Conservation (phyloP, 345 rosid species). For the Capsella bursapastoris region DNA sequence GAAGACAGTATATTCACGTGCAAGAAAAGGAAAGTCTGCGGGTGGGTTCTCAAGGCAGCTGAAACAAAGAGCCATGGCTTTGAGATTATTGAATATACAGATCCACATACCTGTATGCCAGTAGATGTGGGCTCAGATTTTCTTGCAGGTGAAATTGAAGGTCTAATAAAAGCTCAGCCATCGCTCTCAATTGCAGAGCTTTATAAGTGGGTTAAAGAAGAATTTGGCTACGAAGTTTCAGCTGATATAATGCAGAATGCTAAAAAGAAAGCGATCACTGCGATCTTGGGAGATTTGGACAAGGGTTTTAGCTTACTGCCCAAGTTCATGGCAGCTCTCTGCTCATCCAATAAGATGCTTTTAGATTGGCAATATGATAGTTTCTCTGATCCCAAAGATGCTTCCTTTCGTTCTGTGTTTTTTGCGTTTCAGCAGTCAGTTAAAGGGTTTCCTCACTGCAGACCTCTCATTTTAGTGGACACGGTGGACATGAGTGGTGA, state of each 20-base stretch:
- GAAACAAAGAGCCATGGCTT: neutral
- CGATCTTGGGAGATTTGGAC: conserved; percentile 20
- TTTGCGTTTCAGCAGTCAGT: conserved; percentile 24
- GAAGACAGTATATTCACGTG: neutral
- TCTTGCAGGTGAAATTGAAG: conserved; percentile 1
- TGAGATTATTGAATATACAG: neutral
- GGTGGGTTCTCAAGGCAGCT: conserved; percentile 6
- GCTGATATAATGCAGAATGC: neutral
- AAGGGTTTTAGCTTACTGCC: conserved; percentile 23
- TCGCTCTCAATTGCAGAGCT: neutral
- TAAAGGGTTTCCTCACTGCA: conserved; percentile 12
- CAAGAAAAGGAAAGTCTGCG: neutral
- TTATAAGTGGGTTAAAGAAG: conserved; percentile 1
- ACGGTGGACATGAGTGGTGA: neutral
- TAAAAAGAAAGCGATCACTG: conserved; percentile 14
- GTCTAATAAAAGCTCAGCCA: conserved; percentile 1
- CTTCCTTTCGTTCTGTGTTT: conserved; percentile 21
- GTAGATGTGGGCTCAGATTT: neutral
- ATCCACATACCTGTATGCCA: conserved; percentile 6
- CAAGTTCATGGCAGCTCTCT: conserved; percentile 18
- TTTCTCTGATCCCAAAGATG: neutral
- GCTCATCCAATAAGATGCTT: conserved; percentile 5
- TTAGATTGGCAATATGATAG: conserved; percentile 3
- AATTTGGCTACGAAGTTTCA: conserved; percentile 6
- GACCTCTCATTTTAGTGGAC: conserved; percentile 7